Percentiles rank a stretch among this genome's conserved stretches.
These are phyloP conservation scores for Maudiozyma humilis DNA, from an alignment of 1,139 yeast species.

Conservation along the genomic window DNA sequence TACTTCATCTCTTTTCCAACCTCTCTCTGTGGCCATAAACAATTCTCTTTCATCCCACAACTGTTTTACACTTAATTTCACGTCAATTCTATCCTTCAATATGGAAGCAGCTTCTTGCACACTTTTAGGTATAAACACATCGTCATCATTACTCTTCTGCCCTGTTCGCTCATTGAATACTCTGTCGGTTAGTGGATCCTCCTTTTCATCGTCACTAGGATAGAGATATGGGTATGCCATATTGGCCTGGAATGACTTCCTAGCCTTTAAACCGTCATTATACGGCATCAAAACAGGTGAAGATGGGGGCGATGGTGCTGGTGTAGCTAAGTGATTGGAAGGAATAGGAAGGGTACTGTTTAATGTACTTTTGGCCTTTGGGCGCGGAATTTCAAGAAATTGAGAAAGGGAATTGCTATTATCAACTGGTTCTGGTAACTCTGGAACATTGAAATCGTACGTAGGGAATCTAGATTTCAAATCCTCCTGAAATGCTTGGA, in stretches of 20 bases:
- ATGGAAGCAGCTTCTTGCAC: constrained; percentile 70
- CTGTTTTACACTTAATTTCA: constrained; percentile 56
- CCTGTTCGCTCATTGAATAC: constrained; percentile 6
- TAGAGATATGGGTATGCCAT: constrained; percentile 73
- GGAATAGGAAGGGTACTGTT: constrained; percentile 49
- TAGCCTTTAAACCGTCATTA: constrained; percentile 21
- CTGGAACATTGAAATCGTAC: constrained; percentile 42
- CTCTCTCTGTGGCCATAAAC: constrained; percentile 74
- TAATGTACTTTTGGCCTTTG: constrained; percentile 40
- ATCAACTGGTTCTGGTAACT: constrained; percentile 40
- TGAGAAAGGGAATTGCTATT: constrained; percentile 49
- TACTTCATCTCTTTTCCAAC: constrained; percentile 35
- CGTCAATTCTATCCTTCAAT: constrained; percentile 52
- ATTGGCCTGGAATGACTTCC: constrained; percentile 71
- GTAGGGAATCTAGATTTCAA: constrained; percentile 68
- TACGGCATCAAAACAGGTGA: constrained; percentile 39
- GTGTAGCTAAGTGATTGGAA: constrained; percentile 72
- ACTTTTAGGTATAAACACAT: constrained; percentile 53
- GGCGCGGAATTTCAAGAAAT: constrained; percentile 53
- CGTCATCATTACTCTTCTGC: constrained; percentile 8
- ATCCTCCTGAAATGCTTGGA: constrained; percentile 70
- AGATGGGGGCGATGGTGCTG: constrained; percentile 76
- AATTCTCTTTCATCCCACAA: constrained; percentile 61
- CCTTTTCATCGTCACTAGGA: constrained; percentile 41
- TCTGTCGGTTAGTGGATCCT: constrained; percentile 16